A percentile compares a stretch with the other conserved stretches of the same genome.
These are phyloP conservation scores for Corylus americana DNA, from an alignment of 306 rosid genomes.

Conservation along the genomic window DNA sequence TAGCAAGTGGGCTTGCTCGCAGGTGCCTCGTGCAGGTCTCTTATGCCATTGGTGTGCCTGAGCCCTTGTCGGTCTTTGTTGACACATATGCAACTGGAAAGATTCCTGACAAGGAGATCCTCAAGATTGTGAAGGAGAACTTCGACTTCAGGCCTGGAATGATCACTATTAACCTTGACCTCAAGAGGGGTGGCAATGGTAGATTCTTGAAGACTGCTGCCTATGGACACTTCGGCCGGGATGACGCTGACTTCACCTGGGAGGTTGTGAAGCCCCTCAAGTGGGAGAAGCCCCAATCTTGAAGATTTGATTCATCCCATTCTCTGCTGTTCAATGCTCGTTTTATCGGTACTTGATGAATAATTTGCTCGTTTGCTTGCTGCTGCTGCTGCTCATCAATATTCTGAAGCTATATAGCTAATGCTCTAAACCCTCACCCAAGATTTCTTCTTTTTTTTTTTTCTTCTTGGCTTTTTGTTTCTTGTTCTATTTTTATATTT, in stretches of 20 bases:
- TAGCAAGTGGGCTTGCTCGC: slow-evolving; percentile 92
- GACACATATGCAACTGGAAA: slow-evolving; percentile 85
- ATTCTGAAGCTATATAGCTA: slow-evolving; percentile 26
- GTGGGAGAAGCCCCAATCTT: slow-evolving; percentile 90
- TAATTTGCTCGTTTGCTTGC: slow-evolving; percentile 44
- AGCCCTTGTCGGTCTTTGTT: slow-evolving; percentile 85
- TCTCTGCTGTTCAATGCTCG: slow-evolving; percentile 23
- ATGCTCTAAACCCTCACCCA: slow-evolving; percentile 33
- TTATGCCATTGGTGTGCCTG: slow-evolving; percentile 97
- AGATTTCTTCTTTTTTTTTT: neutral
- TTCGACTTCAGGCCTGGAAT: slow-evolving; percentile 98
- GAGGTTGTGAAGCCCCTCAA: slow-evolving; percentile 98
- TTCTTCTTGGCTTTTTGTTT: neutral
- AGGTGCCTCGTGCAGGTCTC: slow-evolving; percentile 94
- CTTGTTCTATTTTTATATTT: slow-evolving; percentile 21
- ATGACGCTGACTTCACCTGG: slow-evolving; percentile 98
- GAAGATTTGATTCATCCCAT: slow-evolving; percentile 12
- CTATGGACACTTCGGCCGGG: slow-evolving; percentile 98
- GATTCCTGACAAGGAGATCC: slow-evolving; percentile 94
- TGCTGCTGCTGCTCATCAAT: slow-evolving; percentile 23
- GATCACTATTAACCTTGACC: slow-evolving; percentile 94
- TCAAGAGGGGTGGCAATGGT: slow-evolving; percentile 81
- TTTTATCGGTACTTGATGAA: slow-evolving; percentile 50
- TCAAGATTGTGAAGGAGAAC: slow-evolving; percentile 82
- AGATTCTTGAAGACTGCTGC: slow-evolving; percentile 98